These are phyloP conservation scores for Globisporangium cystogenes DNA, from an alignment of 352 stramenopile species.

Conservation along the genomic window DNA sequence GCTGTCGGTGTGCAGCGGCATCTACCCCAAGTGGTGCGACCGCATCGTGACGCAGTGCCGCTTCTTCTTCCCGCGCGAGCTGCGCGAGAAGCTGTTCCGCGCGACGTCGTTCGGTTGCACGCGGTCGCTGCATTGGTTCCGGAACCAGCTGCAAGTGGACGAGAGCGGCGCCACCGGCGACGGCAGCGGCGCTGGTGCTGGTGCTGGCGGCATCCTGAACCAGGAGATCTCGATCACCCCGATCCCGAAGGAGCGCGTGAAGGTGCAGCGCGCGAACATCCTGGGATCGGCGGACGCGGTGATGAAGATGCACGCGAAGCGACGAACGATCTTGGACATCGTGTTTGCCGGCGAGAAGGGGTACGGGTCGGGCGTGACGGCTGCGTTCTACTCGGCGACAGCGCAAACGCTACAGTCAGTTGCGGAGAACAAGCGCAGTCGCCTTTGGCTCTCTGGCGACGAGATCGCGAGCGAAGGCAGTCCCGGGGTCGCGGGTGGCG, in stretches of 20 bases:
- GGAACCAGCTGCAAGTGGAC: conserved; percentile 58
- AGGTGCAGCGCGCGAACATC: conserved; percentile 71
- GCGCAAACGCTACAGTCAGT: conserved; percentile 57
- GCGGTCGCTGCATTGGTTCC: conserved; percentile 78
- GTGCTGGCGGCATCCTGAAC: conserved; percentile 47
- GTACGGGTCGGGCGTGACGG: conserved; percentile 80
- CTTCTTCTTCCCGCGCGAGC: conserved; percentile 75
- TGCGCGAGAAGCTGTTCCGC: conserved; percentile 69
- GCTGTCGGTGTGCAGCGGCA: conserved; percentile 75
- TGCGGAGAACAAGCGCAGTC: conserved; percentile 32
- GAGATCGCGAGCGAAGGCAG: conserved; percentile 7
- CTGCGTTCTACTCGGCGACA: conserved; percentile 79
- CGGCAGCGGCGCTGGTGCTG: conserved; percentile 7
- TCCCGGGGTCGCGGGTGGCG: not conserved
- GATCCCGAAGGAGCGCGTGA: conserved; percentile 84
- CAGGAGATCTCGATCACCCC: conserved; percentile 80
- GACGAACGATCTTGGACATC: conserved; percentile 78
- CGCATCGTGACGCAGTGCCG: conserved; percentile 65
- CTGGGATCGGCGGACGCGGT: conserved; percentile 68
- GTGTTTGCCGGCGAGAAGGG: conserved; percentile 84
- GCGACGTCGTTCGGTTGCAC: conserved; percentile 78
- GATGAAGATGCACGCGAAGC: conserved; percentile 85
- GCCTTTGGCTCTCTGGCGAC: conserved; percentile 55
- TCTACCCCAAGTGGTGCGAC: conserved; percentile 80
- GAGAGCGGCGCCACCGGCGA: conserved; percentile 16